Conservation (phyloP, 345 rosid genomes). For the Isatis tinctoria region DNA sequence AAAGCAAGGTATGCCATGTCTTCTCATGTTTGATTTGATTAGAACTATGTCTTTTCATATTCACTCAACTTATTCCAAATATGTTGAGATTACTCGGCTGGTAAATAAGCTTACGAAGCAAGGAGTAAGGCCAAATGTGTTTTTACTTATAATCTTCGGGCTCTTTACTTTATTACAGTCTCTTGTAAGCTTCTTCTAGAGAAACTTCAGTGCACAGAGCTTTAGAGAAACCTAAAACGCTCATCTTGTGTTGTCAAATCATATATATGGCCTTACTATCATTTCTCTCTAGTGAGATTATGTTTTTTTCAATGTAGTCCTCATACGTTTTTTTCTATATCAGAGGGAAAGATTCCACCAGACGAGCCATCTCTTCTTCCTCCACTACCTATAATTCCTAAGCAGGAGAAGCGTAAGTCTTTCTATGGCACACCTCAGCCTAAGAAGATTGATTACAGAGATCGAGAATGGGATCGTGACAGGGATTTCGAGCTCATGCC, state of each 20-base stretch:
- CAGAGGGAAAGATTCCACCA: conserved; percentile 88
- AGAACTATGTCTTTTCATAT: not conserved
- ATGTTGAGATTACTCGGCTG: not conserved
- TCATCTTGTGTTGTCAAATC: conserved; percentile 5
- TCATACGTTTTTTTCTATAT: conserved; percentile 15
- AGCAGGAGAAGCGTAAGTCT: conserved; percentile 68
- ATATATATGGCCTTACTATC: not conserved
- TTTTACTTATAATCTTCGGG: not conserved
- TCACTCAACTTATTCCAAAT: not conserved
- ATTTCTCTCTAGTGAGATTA: not conserved
- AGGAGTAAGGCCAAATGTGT: not conserved
- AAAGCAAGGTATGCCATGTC: conserved; percentile 62
- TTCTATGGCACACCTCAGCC: conserved; percentile 68
- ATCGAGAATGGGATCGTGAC: conserved; percentile 89
- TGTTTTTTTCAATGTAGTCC: not conserved
- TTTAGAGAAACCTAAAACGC: not conserved
- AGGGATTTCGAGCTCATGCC: conserved; percentile 99
- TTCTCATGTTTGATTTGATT: not conserved
- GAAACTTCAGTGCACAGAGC: not conserved
- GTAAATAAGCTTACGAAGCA: too few relatives aligned
- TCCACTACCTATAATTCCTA: conserved; percentile 72
- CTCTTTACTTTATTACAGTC: not conserved
- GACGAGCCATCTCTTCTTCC: conserved; percentile 94
- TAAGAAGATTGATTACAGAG: conserved; percentile 74
- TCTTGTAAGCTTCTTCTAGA: conserved; percentile 5